phyloP scores from a whole-genome alignment of 2,329 filamentous ascomycete genomes.

The Aschersonia sp. region DNA sequence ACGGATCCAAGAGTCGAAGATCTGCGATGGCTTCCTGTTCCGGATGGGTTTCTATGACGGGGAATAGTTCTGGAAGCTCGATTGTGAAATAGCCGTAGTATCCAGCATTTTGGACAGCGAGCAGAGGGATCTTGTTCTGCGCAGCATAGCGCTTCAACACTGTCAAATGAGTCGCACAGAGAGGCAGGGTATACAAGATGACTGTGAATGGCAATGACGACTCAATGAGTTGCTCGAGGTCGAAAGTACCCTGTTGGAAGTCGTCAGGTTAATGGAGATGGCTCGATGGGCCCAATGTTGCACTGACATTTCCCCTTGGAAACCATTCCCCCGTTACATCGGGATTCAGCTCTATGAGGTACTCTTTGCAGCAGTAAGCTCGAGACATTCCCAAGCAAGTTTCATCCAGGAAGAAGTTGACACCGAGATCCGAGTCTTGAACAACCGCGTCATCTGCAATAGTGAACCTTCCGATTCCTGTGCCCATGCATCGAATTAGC shows the following conservation, averaged over 20 bases:
- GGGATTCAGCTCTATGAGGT: constrained; percentile 79
- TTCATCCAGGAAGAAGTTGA: constrained; percentile 94
- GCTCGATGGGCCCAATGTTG: not conserved
- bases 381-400: constrained; percentile 60
- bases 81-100: constrained; percentile 88
- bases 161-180: constrained; percentile 26
- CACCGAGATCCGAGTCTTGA: constrained; percentile 69
- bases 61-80: constrained; percentile 62
- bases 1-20: constrained; percentile 69
- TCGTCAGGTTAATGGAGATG: constrained; percentile 3
- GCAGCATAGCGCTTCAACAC: constrained; percentile 31
- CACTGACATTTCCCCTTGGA: constrained; percentile 25
- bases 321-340: constrained; percentile 71
- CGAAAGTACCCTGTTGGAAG: constrained; percentile 12
- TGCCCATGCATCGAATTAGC: not conserved
- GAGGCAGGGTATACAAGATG: constrained; percentile 40
- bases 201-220: constrained; percentile 30
- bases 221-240: constrained; percentile 27
- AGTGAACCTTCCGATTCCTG: constrained; percentile 77
- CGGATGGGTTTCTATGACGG: constrained; percentile 91
- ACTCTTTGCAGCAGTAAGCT: constrained; percentile 60
- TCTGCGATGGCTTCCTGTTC: constrained; percentile 76
- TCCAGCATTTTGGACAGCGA: constrained; percentile 77
- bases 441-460: constrained; percentile 73
- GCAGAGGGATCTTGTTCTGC: constrained; percentile 52